Conservation (phyloP, 345 rosid species). For the Kernera saxatilis region DNA sequence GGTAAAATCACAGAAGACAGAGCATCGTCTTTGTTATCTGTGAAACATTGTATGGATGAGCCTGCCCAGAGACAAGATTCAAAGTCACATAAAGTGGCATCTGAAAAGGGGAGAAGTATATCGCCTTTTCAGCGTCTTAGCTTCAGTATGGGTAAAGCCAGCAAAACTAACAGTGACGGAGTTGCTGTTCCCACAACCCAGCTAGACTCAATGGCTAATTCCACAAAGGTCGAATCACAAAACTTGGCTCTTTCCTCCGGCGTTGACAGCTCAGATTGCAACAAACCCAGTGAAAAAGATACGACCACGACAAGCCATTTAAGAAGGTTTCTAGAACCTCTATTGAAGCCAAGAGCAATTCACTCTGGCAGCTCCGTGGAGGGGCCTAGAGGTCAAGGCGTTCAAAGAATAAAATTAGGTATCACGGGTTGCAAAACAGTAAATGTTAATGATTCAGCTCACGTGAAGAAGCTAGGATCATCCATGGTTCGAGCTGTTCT, state of each 20-base stretch:
- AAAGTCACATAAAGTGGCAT: conserved; percentile 31
- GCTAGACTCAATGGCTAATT: conserved; percentile 25
- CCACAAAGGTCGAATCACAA: conserved; percentile 40
- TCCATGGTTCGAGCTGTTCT: conserved; percentile 65
- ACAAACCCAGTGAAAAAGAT: conserved; percentile 34
- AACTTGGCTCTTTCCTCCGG: conserved; percentile 35
- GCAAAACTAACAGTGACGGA: conserved; percentile 47
- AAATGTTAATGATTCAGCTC: conserved; percentile 37
- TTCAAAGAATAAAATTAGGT: conserved; percentile 40
- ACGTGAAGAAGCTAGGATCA: conserved; percentile 41
- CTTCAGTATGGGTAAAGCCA: conserved; percentile 47
- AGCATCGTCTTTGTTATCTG: conserved; percentile 19
- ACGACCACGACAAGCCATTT: conserved; percentile 75
- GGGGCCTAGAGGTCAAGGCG: conserved; percentile 34
- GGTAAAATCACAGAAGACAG: conserved; percentile 32
- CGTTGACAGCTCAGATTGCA: conserved; percentile 25
- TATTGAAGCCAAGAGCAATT: conserved; percentile 54
- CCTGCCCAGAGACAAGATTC: conserved; percentile 32
- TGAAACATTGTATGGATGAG: conserved; percentile 15
- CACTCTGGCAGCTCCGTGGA: conserved; percentile 33
- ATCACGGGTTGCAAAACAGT: conserved; percentile 29
- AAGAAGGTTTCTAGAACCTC: conserved; percentile 74
- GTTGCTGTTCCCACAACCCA: conserved; percentile 32
- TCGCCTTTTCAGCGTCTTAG: conserved; percentile 73
- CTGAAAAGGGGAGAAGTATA: conserved; percentile 61